These are phyloP conservation scores for Diaporthe aspalathi DNA, from an alignment of 2,329 filamentous ascomycete genomes.

Conservation along the genomic window DNA sequence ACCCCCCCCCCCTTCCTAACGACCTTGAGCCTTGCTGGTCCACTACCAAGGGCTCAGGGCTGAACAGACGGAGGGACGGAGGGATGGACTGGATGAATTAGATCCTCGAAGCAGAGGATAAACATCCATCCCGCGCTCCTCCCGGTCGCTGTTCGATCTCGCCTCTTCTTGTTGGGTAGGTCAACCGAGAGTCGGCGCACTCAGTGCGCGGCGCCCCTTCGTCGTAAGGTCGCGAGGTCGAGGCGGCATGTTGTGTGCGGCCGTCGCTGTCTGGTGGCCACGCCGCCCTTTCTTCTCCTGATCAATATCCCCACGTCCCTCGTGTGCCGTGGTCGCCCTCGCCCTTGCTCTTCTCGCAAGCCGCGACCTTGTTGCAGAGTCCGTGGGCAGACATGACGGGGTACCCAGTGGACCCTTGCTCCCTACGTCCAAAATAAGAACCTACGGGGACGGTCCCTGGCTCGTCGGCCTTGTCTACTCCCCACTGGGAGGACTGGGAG, in stretches of 20 bases:
- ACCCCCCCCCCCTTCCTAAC: constrained; percentile 32
- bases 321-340: constrained; percentile 29
- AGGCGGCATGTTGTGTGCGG: neutral
- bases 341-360: constrained; percentile 35
- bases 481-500: constrained; percentile 47
- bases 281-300: constrained; percentile 37
- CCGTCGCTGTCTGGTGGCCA: constrained; percentile 2
- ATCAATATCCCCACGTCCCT: constrained; percentile 32
- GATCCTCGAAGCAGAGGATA: constrained; percentile 28
- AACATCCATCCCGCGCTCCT: constrained; percentile 3
- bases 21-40: constrained; percentile 30
- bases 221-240: neutral
- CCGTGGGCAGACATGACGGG: constrained; percentile 43
- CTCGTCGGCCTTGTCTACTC: constrained; percentile 47
- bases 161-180: neutral
- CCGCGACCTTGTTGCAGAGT: constrained; percentile 38
- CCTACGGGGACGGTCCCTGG: constrained; percentile 45
- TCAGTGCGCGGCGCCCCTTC: neutral
- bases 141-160: neutral
- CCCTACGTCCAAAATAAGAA: constrained; percentile 48
- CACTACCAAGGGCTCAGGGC: constrained; percentile 37
- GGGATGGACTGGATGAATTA: constrained; percentile 35
- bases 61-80: constrained; percentile 29
- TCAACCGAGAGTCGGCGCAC: neutral
- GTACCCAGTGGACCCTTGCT: constrained; percentile 45